phyloP scores from a whole-genome alignment of 345 rosid genomes.

The Pelargonium nanum region DNA sequence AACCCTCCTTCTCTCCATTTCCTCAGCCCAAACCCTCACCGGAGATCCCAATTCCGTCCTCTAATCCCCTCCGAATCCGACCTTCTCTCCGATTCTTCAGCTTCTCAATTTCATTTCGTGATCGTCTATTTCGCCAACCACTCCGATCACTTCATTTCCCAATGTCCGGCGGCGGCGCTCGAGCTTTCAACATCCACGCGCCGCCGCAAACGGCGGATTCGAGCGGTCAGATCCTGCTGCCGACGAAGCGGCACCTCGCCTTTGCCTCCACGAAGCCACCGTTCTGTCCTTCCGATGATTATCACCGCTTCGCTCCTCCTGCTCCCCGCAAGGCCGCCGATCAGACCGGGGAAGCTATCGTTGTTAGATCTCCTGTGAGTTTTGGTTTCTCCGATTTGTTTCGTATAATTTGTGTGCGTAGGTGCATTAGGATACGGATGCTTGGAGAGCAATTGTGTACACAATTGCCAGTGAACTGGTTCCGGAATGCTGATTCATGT shows the following conservation, averaged over 20 bases:
- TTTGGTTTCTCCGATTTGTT: neutral
- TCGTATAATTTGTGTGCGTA: neutral
- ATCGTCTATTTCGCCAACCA: too few relatives aligned
- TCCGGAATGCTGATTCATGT: neutral
- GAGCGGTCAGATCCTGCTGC: constrained; percentile 48
- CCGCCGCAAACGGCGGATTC: constrained; percentile 27
- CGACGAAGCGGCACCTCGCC: constrained; percentile 58
- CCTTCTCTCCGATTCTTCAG: neutral
- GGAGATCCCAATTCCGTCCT: neutral
- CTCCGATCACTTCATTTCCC: neutral
- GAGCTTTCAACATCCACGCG: constrained; percentile 33
- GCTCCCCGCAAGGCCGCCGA: constrained; percentile 22
- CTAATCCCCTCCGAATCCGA: neutral
- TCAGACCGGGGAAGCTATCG: constrained; percentile 49
- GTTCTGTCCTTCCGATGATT: constrained; percentile 51
- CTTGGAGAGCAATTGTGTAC: neutral
- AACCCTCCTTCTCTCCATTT: constrained; percentile 16
- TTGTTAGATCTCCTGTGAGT: constrained; percentile 80
- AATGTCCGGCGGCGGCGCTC: constrained; percentile 47
- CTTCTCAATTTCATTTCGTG: neutral
- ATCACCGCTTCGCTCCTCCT: constrained; percentile 44
- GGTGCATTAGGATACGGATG: neutral
- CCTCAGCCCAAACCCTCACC: constrained; percentile 6
- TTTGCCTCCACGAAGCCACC: constrained; percentile 70
- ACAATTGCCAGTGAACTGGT: too few relatives aligned